Conservation (phyloP, 2,329 filamentous ascomycete species). For the Penicillium sp. region DNA sequence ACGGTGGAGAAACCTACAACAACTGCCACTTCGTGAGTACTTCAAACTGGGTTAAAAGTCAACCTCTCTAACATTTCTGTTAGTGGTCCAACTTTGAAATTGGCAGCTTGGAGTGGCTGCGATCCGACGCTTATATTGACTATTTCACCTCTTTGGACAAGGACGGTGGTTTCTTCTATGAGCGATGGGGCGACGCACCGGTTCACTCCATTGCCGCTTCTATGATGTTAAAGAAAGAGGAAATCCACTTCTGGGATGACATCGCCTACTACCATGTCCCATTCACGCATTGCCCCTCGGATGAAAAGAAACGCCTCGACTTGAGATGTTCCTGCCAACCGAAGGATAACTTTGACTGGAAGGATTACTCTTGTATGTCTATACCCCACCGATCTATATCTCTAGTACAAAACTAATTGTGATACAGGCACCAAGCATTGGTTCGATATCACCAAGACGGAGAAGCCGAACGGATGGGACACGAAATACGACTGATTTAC, state of each 20-base stretch:
- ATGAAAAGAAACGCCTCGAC: slow-evolving; percentile 77
- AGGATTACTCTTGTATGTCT: slow-evolving; percentile 88
- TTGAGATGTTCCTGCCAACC: slow-evolving; percentile 94
- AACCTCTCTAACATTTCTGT: slow-evolving; percentile 16
- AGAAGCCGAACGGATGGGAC: slow-evolving; percentile 85
- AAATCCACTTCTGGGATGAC: slow-evolving; percentile 98
- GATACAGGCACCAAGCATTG: slow-evolving; percentile 76
- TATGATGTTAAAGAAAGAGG: slow-evolving; percentile 83
- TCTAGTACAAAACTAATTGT: neutral
- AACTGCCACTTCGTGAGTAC: slow-evolving; percentile 88
- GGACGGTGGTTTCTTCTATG: slow-evolving; percentile 97
- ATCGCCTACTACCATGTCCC: slow-evolving; percentile 98
- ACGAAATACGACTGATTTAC: slow-evolving; percentile 55
- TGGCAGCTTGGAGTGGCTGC: slow-evolving; percentile 89
- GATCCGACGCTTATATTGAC: slow-evolving; percentile 83
- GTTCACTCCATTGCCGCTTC: slow-evolving; percentile 96
- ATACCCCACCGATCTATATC: neutral
- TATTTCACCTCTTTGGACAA: slow-evolving; percentile 86
- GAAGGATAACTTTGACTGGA: slow-evolving; percentile 98
- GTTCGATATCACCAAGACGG: slow-evolving; percentile 77
- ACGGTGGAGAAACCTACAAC: slow-evolving; percentile 90
- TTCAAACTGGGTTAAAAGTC: neutral
- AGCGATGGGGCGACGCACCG: slow-evolving; percentile 96
- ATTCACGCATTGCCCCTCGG: slow-evolving; percentile 95
- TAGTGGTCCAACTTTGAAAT: slow-evolving; percentile 99